Evolutionary conservation across 2,329 filamentous ascomycete species (phyloP), one percentile per base, ranked within the genome.

Genomic region (Trichocomaceae sp.): DNA sequence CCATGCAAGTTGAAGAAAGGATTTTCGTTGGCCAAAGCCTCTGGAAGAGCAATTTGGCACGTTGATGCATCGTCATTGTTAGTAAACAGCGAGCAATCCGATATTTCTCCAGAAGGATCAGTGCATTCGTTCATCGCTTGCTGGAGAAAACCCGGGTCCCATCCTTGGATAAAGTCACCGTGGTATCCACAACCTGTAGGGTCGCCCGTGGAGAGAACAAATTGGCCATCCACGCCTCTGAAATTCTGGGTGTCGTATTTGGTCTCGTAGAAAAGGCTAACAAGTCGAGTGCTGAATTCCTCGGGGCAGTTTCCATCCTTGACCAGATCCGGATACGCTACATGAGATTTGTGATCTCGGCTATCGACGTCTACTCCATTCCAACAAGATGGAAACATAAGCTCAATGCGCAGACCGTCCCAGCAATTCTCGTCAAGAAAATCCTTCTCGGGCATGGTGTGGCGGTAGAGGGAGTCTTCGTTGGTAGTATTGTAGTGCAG

Each of bases 371-470:
- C 78, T 62, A 83, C 79, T 50, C 88, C 88, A 63, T 93, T 88
- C 86, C 90, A 95, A 80, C 90, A 96, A 1, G 86, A 90, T 0
- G 89, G 88, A 73, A 96, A 95, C 81, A 89, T 88, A 57, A 95
- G 72, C 72, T 96, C 90, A 45, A 92, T 77, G 47, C 90, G 86
- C 46, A 95, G 67, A 56, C 92, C 92, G 64, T 95, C 80, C n/a
- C 74, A 73, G 74, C 92, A 97, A 72, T 92, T 84, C 53, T 79
- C 79, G 66, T 96, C 90, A 35, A 96, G 78, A 67, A 83, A 95
- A 0, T 73, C 72, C 78, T 95, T 95, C 63, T 86, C 81, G 0
- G 92, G 91, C 62, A 96, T 65, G 67, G 82, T 84, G 71, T 96
- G 91, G 61, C 91, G 89, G 70, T 83, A 87, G 35, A 95, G 79